Conservation (phyloP, 345 rosid genomes). For the Pugionium cornutum region DNA sequence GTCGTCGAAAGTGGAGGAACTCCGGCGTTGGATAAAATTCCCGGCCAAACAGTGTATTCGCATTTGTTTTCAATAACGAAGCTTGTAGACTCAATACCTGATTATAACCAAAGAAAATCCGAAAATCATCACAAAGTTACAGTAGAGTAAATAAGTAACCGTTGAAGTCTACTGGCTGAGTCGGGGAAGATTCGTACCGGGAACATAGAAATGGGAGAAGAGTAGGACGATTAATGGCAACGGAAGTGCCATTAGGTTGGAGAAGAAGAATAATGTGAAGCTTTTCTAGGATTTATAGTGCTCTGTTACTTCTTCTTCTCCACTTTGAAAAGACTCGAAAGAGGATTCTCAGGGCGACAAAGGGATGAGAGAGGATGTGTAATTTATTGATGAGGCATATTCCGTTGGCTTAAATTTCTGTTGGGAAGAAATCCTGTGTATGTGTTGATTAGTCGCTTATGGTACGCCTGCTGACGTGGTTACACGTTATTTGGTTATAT, state of each 20-base stretch:
- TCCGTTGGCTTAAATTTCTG: background rate
- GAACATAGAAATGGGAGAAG: constrained; percentile 33
- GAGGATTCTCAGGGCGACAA: constrained; percentile 27
- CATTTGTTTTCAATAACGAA: constrained; percentile 72
- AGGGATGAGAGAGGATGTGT: constrained; percentile 15
- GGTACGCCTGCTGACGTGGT: constrained; percentile 19
- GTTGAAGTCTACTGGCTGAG: background rate
- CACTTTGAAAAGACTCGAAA: background rate
- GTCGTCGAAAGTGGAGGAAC: constrained; percentile 66
- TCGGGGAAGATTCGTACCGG: constrained; percentile 38
- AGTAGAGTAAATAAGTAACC: background rate
- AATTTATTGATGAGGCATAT: constrained; percentile 26
- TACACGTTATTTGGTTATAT: background rate
- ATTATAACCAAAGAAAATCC: background rate
- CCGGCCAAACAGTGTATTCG: constrained; percentile 34
- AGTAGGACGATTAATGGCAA: constrained; percentile 33
- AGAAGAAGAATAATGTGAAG: constrained; percentile 30
- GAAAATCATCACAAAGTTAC: background rate
- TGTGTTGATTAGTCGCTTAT: constrained; percentile 26
- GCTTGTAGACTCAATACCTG: constrained; percentile 57
- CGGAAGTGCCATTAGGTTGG: constrained; percentile 44
- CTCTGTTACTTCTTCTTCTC: constrained; percentile 35
- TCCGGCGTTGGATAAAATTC: background rate
- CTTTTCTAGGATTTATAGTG: background rate
- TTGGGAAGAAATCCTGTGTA: constrained; percentile 26